Base-by-base conservation (phyloP, 2,329 filamentous ascomycete genomes). In the Colletotrichum eleusines region DNA sequence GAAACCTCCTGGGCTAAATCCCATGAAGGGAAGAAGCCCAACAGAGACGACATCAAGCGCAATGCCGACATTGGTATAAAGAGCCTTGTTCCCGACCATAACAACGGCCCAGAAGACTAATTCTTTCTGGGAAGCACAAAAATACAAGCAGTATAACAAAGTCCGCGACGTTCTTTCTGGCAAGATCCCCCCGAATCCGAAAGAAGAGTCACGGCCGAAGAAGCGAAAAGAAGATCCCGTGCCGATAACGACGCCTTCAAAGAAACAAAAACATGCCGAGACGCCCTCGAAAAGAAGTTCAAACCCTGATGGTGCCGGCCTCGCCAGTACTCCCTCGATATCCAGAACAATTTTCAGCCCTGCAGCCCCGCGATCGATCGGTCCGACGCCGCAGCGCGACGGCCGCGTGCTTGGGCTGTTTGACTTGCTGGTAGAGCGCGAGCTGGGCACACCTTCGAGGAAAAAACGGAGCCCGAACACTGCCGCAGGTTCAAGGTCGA, bases 371-470 rank as follows among this genome's bases (percentile, higher is more conserved):
- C 89, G 88, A 6, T 87, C 86, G 0, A 87, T 96, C 72, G 92
- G 92, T 2, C 93, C 93, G 1, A 96, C 93, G 16, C 93, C 93
- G 3, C 93, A 95, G 76, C 89, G 90, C 72, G 92, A 95, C 78
- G 93, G 93, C 35, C 88, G 89, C 26, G 90, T 94, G 1, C 84
- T 96, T 2, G 92, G 93, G 5, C 81, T 96, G 23, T 96, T 96
- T 77, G 93, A 95, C 76, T 81, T 92, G 14, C 81, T 94, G 9
- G 82, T 84, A 33, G 84, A 87, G 67, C 82, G 83, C 51, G 83
- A 84, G 28, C 79, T 84, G 31, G 82, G 82, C 40, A 86, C 86
- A 6, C 86, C 88, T 1, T 86, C 86, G 6, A 86, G 82, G 60
- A 84, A 67, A n/a, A 74, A 76, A 20, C 75, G 71, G 26, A 72